A percentile compares a stretch with the other conserved stretches of the same genome.
Conservation (phyloP, 768 basidiomycete species). For the Gloeopeniophorella convolvens region DNA sequence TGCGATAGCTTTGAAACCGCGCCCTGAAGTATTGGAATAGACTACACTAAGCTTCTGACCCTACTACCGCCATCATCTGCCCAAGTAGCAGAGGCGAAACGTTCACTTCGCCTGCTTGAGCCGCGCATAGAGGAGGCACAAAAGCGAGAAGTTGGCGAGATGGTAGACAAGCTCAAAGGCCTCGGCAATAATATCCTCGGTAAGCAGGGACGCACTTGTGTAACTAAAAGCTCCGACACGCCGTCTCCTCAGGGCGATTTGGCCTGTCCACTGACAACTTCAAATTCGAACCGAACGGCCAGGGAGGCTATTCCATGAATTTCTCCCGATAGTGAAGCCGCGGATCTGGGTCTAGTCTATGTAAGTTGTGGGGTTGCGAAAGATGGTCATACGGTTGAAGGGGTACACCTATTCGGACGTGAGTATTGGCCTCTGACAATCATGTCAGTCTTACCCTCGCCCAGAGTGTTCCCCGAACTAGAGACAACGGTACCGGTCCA, state of each 20-base stretch:
- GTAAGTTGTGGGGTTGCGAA: conserved; percentile 28
- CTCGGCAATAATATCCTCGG: conserved; percentile 88
- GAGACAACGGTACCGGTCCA: conserved; percentile 81
- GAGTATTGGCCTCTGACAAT: background rate
- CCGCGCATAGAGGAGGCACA: conserved; percentile 69
- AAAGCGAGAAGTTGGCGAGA: conserved; percentile 83
- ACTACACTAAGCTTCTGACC: conserved; percentile 67
- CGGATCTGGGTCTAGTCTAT: conserved; percentile 21
- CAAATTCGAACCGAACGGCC: conserved; percentile 88
- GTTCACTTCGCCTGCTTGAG: conserved; percentile 49
- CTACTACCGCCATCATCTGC: conserved; percentile 53
- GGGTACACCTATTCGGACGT: conserved; percentile 26
- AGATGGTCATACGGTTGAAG: conserved; percentile 20
- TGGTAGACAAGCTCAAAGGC: conserved; percentile 88
- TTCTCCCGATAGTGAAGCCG: conserved; percentile 46
- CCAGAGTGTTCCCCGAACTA: conserved; percentile 62
- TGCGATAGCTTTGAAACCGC: conserved; percentile 1
- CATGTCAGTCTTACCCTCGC: conserved; percentile 47
- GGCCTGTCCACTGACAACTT: conserved; percentile 96
- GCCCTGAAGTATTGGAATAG: conserved; percentile 33
- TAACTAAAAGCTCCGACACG: background rate
- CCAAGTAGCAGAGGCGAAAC: conserved; percentile 41
- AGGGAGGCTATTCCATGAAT: conserved; percentile 94
- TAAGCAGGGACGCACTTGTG: conserved; percentile 27
- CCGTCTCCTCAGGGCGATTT: conserved; percentile 61